Evolutionary conservation across 139 green algal species (phyloP), one percentile per base, ranked within the genome.

Genomic region (Ettlia oleoabundans): DNA sequence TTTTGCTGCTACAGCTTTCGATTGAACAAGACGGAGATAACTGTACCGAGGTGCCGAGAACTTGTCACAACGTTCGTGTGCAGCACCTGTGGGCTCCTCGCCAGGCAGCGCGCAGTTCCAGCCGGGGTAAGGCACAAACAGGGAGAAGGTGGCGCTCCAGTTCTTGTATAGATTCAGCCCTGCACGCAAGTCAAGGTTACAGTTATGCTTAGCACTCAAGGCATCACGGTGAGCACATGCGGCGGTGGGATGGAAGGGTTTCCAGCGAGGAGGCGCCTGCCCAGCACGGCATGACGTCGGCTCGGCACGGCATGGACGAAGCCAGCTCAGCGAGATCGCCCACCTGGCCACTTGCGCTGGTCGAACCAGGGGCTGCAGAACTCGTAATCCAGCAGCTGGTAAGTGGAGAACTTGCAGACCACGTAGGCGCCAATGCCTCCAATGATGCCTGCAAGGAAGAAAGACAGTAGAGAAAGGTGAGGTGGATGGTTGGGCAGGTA

Each of bases 111-210:
- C 70, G 43, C 70, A 77, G 47, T 83, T 83, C 77, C 77, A 83
- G 43, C 77, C 77, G 47, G 58, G 58, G 37, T 62, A 61, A 22
- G 55, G 77, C 47, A 69, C 37, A 43, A 83, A 83, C 35, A 83
- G 74, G 33, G 77, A 83, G 77, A 63, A 83, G 21, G 47, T 55
- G 19, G 47, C 40, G 61, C 26, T 40, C 61, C 9, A 52, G 0
- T 10, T 15, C 65, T 51, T 74, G 77, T 66, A 68, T 22, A 64
- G 37, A 35, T 75, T 55, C 8, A 52, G 9, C 3, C 55, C 61
- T 83, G 63, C 35, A 41, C 37, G 10, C 28, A 24, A 10, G 26
- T 4, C 18, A 52, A 63, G 15, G 42, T 19, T 5, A 43, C 4
- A 38, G 33, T 19, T 8, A 71, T 58, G 64, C 13, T n/a, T n/a